Conservation (phyloP, 2,329 filamentous ascomycete genomes). For the Neospermospora avenae region DNA sequence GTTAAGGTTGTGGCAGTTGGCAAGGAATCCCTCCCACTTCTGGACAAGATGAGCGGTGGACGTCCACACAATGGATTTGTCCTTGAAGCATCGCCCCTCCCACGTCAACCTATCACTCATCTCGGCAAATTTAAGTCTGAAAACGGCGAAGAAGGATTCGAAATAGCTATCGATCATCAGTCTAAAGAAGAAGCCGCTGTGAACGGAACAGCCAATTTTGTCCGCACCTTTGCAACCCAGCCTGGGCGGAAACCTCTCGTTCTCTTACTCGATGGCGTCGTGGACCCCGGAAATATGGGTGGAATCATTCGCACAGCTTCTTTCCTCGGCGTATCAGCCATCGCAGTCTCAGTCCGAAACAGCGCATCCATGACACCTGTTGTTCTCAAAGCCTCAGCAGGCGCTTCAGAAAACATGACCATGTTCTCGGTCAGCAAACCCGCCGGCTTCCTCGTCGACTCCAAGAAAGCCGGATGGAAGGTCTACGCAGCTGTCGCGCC, state of each 20-base stretch:
- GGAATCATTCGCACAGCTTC: slow-evolving; percentile 84
- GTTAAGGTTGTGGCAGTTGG: slow-evolving; percentile 57
- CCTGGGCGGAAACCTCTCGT: slow-evolving; percentile 62
- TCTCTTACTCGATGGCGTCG: slow-evolving; percentile 69
- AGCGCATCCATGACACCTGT: slow-evolving; percentile 73
- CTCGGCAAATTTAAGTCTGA: slow-evolving; percentile 40
- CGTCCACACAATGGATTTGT: slow-evolving; percentile 89
- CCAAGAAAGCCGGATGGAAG: slow-evolving; percentile 71
- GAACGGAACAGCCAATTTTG: slow-evolving; percentile 64
- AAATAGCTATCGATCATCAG: slow-evolving; percentile 61
- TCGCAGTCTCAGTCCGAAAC: slow-evolving; percentile 71
- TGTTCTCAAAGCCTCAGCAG: slow-evolving; percentile 82
- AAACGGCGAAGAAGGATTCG: slow-evolving; percentile 47
- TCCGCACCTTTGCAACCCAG: slow-evolving; percentile 30
- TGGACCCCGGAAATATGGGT: slow-evolving; percentile 88
- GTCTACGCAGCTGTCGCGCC: slow-evolving; percentile 72
- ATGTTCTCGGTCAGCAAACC: slow-evolving; percentile 69
- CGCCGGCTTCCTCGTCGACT: slow-evolving; percentile 65
- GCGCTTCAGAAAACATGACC: slow-evolving; percentile 77
- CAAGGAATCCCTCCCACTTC: slow-evolving; percentile 59
- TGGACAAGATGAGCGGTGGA: slow-evolving; percentile 80
- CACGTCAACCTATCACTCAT: slow-evolving; percentile 62
- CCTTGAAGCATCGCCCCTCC: slow-evolving; percentile 81
- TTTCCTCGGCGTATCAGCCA: slow-evolving; percentile 84
- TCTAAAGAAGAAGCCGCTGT: slow-evolving; percentile 69